Evolutionary conservation across 75 land plant genomes (phyloP).

Genomic region (Sequoia sempervirens): DNA sequence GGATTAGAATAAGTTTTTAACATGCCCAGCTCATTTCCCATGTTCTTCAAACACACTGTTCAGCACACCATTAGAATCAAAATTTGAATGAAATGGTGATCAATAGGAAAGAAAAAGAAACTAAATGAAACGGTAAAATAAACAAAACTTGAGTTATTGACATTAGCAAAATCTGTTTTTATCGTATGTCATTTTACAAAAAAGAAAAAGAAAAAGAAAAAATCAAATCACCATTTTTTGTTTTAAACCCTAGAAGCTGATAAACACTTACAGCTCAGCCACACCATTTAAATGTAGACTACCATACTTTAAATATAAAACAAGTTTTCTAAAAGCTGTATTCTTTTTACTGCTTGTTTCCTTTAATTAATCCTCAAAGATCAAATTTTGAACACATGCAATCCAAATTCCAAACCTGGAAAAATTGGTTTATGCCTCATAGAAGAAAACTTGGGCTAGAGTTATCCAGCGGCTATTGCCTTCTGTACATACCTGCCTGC

Average conservation of each 20-base stretch:
- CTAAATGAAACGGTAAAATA: not conserved
- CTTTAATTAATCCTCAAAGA: not conserved
- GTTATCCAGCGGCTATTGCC: not conserved
- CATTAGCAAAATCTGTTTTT: no score
- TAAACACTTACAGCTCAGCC: no score
- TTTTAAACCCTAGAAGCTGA: no score
- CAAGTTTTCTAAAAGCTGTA: not conserved
- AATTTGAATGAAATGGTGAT: not conserved
- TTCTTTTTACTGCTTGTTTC: not conserved
- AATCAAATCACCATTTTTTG: not conserved
- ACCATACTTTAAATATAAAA: not conserved
- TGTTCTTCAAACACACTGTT: not conserved
- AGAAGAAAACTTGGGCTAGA: constrained; percentile 2
- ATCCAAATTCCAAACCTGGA: not conserved
- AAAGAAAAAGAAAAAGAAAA: no score
- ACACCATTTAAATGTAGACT: not conserved
- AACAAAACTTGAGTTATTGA: not conserved
- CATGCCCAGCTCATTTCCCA: not conserved
- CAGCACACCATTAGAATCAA: not conserved
- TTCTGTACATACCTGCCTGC: constrained; percentile 63
- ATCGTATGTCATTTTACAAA: no score
- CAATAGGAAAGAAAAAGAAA: not conserved
- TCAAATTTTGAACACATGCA: not conserved
- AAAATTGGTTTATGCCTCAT: not conserved
- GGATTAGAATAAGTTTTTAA: not conserved